These are phyloP conservation scores for Pulveroboletus ravenelii DNA, from an alignment of 768 basidiomycete species.

Conservation along the genomic window DNA sequence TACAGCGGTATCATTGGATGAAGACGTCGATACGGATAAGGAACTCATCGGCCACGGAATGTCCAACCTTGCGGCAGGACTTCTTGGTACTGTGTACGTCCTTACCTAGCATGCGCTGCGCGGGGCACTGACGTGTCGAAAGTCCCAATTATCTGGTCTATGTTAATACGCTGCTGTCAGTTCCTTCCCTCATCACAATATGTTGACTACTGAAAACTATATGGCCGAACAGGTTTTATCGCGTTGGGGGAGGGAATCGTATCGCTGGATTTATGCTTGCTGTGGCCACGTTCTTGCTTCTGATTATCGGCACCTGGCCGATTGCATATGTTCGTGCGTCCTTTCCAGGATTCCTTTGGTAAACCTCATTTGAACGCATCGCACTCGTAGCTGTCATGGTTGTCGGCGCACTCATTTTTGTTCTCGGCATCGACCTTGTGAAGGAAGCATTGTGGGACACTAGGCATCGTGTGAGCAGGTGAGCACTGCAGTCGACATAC, in stretches of 20 bases:
- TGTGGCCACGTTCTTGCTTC: conserved; percentile 59
- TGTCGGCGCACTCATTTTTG: conserved; percentile 88
- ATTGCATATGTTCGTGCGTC: conserved; percentile 88
- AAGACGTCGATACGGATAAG: conserved; percentile 86
- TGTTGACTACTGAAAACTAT: background rate
- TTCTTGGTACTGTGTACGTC: conserved; percentile 74
- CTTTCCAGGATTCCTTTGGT: background rate
- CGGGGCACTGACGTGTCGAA: conserved; percentile 8
- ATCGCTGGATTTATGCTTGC: conserved; percentile 85
- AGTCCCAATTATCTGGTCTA: conserved; percentile 86
- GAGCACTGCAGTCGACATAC: conserved; percentile 20
- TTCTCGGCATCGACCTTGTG: conserved; percentile 88
- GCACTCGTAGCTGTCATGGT: conserved; percentile 72
- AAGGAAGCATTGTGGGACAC: conserved; percentile 98
- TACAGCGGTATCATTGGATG: conserved; percentile 79
- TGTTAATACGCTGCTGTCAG: conserved; percentile 77
- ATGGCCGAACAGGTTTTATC: conserved; percentile 61
- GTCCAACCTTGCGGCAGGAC: conserved; percentile 80
- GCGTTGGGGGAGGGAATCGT: conserved; percentile 84
- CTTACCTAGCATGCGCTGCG: background rate
- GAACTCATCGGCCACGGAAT: conserved; percentile 92
- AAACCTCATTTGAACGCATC: background rate
- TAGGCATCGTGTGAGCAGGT: conserved; percentile 77
- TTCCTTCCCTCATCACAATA: conserved; percentile 6
- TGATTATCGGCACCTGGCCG: conserved; percentile 81